Conservation (phyloP, 306 rosid genomes). For the Styphnolobium japonicum region DNA sequence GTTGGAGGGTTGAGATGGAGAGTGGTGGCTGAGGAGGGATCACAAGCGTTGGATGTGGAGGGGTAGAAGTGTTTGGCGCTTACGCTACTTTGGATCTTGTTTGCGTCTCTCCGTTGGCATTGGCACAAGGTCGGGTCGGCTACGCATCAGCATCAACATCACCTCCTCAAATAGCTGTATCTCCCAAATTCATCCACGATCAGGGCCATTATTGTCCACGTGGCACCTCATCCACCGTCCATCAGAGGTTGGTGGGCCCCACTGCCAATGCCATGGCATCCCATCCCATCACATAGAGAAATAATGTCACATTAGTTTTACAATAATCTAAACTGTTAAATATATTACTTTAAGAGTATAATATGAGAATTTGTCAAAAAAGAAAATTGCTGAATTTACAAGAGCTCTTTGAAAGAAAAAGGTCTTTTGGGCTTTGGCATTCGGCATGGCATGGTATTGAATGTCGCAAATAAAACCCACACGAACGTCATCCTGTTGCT, state of each 20-base stretch:
- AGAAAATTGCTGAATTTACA: too few relatives aligned
- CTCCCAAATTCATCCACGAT: slow-evolving; percentile 33
- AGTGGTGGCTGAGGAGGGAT: slow-evolving; percentile 44
- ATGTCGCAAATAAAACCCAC: neutral
- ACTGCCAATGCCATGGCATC: neutral
- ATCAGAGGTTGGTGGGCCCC: neutral
- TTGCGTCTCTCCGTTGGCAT: slow-evolving; percentile 64
- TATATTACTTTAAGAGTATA: too few relatives aligned
- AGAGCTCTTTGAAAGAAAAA: neutral
- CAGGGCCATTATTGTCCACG: slow-evolving; percentile 19
- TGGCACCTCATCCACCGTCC: slow-evolving; percentile 29
- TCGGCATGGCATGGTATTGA: neutral
- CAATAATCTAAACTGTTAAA: too few relatives aligned
- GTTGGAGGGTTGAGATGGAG: slow-evolving; percentile 55
- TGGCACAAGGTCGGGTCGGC: slow-evolving; percentile 76
- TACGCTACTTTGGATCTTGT: slow-evolving; percentile 86
- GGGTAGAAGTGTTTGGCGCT: slow-evolving; percentile 74
- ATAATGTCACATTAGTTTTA: neutral
- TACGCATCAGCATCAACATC: slow-evolving; percentile 41
- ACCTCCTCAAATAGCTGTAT: slow-evolving; percentile 36
- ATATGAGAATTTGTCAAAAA: too few relatives aligned
- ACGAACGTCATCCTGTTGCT: neutral
- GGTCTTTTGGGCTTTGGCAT: neutral
- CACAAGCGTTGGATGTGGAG: slow-evolving; percentile 47
- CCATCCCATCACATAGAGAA: neutral